phyloP scores from a whole-genome alignment of 1,139 yeast genomes.

The Taphrina pruni region DNA sequence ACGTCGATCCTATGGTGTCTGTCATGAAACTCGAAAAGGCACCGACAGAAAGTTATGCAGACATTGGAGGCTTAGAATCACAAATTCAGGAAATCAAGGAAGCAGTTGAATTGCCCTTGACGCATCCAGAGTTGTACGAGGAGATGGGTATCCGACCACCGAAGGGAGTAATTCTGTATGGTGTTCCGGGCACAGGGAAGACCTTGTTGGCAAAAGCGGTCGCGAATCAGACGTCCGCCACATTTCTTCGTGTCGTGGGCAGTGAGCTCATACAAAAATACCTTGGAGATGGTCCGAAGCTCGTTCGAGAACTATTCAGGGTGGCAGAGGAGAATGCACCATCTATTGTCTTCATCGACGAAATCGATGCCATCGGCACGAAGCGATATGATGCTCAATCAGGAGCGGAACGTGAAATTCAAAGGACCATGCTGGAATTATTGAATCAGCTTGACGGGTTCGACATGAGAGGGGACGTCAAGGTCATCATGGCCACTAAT shows the following conservation, averaged over 20 bases:
- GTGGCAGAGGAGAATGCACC: constrained; percentile 98
- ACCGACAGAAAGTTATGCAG: constrained; percentile 95
- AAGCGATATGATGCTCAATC: constrained; percentile 94
- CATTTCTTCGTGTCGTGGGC: constrained; percentile 94
- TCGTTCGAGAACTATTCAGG: constrained; percentile 92
- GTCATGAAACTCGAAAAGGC: constrained; percentile 98
- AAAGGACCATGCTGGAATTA: constrained; percentile 97
- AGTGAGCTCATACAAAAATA: constrained; percentile 96
- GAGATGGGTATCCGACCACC: constrained; percentile 99
- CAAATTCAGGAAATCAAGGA: constrained; percentile 99
- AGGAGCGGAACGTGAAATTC: constrained; percentile 98
- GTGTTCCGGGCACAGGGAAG: constrained; percentile 99
- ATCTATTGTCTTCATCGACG: constrained; percentile 96
- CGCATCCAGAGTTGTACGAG: constrained; percentile 97
- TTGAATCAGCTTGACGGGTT: constrained; percentile 97
- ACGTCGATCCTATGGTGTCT: constrained; percentile 96
- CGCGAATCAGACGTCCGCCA: constrained; percentile 96
- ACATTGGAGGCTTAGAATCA: constrained; percentile 93
- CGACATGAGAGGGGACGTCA: constrained; percentile 97
- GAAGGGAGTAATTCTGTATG: constrained; percentile 97
- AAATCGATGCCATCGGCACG: constrained; percentile 98
- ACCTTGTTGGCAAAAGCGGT: constrained; percentile 97
- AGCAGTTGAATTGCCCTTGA: constrained; percentile 94
- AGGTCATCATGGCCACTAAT: constrained; percentile 99
- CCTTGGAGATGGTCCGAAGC: constrained; percentile 96